Evolutionary conservation across 495 filamentous ascomycete genomes (phyloP).

Genomic region (Zalerion maritima): DNA sequence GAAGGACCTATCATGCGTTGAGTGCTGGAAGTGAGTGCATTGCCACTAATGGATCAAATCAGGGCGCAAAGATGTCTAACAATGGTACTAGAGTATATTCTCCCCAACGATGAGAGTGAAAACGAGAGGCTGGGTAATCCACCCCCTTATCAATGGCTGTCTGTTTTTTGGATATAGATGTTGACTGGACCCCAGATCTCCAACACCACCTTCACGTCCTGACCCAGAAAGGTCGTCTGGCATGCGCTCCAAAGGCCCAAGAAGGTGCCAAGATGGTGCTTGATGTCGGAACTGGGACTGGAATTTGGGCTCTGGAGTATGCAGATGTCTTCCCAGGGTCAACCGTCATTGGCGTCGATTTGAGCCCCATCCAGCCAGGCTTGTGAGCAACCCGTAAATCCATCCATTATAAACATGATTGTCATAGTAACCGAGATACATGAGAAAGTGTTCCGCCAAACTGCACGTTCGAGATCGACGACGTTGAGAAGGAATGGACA

Average conservation of each 20-base stretch:
- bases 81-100: slow-evolving; percentile 8
- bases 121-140: not conserved
- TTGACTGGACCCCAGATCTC: slow-evolving; percentile 13
- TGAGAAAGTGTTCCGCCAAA: slow-evolving; percentile 26
- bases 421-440: not conserved
- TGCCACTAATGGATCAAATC: not conserved
- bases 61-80: not conserved
- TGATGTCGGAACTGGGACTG: slow-evolving; percentile 12
- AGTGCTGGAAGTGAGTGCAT: slow-evolving; percentile 20
- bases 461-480: slow-evolving; percentile 29
- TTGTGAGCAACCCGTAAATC: slow-evolving; percentile 10
- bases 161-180: not conserved
- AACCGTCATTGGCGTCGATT: slow-evolving; percentile 22
- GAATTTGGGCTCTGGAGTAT: slow-evolving; percentile 10
- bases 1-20: slow-evolving; percentile 28
- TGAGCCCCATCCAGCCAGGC: slow-evolving; percentile 27
- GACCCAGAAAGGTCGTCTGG: slow-evolving; percentile 15
- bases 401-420: not conserved
- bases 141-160: not conserved
- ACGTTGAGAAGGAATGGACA: slow-evolving; percentile 32
- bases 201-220: slow-evolving; percentile 21
- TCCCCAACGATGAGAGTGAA: slow-evolving; percentile 14
- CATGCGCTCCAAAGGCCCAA: slow-evolving; percentile 13
- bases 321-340: slow-evolving; percentile 1
- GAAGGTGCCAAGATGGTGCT: slow-evolving; percentile 16